Base-by-base conservation (phyloP, 148 eudicot genomes). In the Simmondsia chinensis region DNA sequence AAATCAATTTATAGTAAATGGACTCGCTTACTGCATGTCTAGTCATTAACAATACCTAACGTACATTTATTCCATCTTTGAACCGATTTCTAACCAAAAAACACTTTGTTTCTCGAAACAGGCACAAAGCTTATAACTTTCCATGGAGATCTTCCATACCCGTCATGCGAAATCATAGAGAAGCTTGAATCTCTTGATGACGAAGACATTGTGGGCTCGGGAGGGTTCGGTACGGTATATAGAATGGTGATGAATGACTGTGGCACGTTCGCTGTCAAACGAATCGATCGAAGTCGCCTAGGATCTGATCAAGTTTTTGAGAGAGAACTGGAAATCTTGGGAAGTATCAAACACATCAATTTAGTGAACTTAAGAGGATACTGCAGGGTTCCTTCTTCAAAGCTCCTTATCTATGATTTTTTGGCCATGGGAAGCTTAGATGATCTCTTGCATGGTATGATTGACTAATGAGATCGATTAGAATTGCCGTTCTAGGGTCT, bases 161-260 rank as follows among this genome's bases (percentile, higher is more conserved):
- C 97, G 1, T 84, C 97, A 17, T 52, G 56, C 55, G 97, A 89
- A 62, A 87, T 89, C 41, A 75, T 89, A 39, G 95, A 81, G 59
- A 84, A 89, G 65, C 72, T 89, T 19, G 97, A 89, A 57, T 69
- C 93, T 29, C 80, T 89, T 44, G 69, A 72, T 6, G 81, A 79
- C 33, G 95, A 89, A 52, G 80, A 89, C 39, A 66, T 89, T 41
- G 94, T 89, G 15, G 97, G 97, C 42, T 75, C 95, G 4, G 97
- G 97, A 50, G 97, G 97, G 18, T 89, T 71, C 56, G 97, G 97
- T 24, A 89, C 95, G 7, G 97, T 89, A 1, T 89, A 85, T 38
- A 65, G 85, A 54, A 76, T 89, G 94, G 95, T 85, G 51, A 89
- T 89, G 97, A 85, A 89, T 66, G 97, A 89, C 63, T 85, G 88